Evolutionary conservation across 192 early-diverging fungal species (phyloP), one percentile per base, ranked within the genome.

Genomic region (Piromyces finnis): DNA sequence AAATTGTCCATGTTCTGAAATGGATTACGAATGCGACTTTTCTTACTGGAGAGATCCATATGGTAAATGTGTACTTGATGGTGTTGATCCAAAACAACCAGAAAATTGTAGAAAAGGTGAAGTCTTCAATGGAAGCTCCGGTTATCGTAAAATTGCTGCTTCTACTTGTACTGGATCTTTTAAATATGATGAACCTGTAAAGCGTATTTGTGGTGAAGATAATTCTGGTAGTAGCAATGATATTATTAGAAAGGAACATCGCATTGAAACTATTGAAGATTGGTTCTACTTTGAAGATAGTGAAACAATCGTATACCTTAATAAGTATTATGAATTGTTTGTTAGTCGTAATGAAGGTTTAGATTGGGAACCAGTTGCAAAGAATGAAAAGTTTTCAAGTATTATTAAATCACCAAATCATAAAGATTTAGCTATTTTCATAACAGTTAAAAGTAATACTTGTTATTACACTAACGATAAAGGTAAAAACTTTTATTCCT

Each of bases 21-120:
- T 89, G 77, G 97, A 99, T 85, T 99, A 91, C 84, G 97, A 98
- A 86, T 99, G 97, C 83, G 96, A 99, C 84, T 92, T 90, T 81
- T 91, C 94, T 83, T 98, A 90, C 85, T 86, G 88, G 16, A 89
- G 28, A 35, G 83, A 81, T 68, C 51, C 51, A n/a, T 68, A 68
- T n/a, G 51, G 51, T 68, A 68, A 68, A 68, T 68, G 51, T 68
- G 26, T 84, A 3, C 78, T 77, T 16, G 88, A 90, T 78, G 93
- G 92, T 13, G 87, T 84, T 22, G 94, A 98, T 80, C 94, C 95
- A 13, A 84, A 91, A 17, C 90, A 92, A 83, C 95, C 96, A 0
- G 79, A 82, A 2, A 86, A 87, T 77, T 97, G 97, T 82, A 86
- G 86, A 26, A 90, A 85, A 0, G 94, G 93, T 30, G 84, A 84